Percentiles rank a stretch among this genome's conserved stretches.
These are phyloP conservation scores for Colletotrichum sp. DNA, from an alignment of 2,329 filamentous ascomycete genomes.

Conservation along the genomic window DNA sequence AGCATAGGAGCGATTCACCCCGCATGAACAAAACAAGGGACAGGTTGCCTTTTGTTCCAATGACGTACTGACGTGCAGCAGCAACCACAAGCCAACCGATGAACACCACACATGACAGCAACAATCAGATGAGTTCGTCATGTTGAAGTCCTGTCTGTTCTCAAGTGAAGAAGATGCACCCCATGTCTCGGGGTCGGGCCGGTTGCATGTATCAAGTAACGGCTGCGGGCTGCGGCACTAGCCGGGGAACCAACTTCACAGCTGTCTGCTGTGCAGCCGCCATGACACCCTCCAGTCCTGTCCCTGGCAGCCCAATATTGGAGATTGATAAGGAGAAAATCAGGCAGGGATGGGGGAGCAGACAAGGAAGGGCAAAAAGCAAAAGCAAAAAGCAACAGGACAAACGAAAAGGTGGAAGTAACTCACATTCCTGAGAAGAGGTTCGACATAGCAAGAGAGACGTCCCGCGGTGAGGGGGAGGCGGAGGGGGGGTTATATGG, in stretches of 20 bases:
- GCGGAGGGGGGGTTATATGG: slow-evolving; percentile 23
- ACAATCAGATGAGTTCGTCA: not conserved
- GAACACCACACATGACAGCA: not conserved
- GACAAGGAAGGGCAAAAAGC: not conserved
- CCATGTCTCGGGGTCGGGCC: slow-evolving; percentile 11
- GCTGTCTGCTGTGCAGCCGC: slow-evolving; percentile 15
- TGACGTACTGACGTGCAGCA: not conserved
- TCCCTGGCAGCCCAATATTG: not conserved
- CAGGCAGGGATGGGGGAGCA: not conserved
- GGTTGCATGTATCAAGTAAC: slow-evolving; percentile 14
- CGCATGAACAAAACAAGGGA: not conserved
- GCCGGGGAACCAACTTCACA: slow-evolving; percentile 15
- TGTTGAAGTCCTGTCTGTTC: not conserved
- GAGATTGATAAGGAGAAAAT: not conserved
- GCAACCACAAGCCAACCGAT: not conserved
- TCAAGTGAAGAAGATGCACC: slow-evolving; percentile 11
- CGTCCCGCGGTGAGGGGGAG: slow-evolving; percentile 20
- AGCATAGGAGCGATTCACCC: not conserved
- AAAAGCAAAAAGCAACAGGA: not conserved
- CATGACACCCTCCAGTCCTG: not conserved
- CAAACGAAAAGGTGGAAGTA: slow-evolving; percentile 19
- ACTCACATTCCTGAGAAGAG: slow-evolving; percentile 69
- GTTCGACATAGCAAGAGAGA: slow-evolving; percentile 56
- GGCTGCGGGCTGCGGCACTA: slow-evolving; percentile 16
- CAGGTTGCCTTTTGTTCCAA: not conserved